A percentile compares a stretch with the other conserved stretches of the same genome.
phyloP scores from a whole-genome alignment of 1,139 yeast genomes.

The Blastobotrys elegans region DNA sequence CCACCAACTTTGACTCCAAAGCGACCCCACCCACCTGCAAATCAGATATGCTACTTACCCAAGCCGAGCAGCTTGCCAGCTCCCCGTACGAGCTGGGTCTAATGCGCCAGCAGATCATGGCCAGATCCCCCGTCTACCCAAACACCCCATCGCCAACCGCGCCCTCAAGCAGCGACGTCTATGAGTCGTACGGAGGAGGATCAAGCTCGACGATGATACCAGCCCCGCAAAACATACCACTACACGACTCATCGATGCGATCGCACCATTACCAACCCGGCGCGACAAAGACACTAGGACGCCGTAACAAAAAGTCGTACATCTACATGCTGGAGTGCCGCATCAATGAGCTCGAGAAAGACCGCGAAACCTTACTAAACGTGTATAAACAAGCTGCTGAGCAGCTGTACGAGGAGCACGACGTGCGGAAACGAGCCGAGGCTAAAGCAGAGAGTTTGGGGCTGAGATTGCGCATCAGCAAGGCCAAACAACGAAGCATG shows the following conservation, averaged over 20 bases:
- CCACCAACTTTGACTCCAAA: slow-evolving; percentile 5
- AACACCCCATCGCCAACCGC: neutral
- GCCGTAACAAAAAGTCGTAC: neutral
- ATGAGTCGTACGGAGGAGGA: no score
- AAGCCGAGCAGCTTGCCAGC: slow-evolving; percentile 1
- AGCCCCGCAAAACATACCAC: no score
- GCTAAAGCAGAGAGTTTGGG: slow-evolving; percentile 15
- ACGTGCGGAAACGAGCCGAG: slow-evolving; percentile 11
- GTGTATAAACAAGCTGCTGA: slow-evolving; percentile 7
- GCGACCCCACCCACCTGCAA: slow-evolving; percentile 1
- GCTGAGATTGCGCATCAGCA: slow-evolving; percentile 12
- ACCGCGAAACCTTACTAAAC: neutral
- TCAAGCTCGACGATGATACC: no score
- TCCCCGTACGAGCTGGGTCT: neutral
- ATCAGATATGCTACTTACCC: slow-evolving; percentile 1
- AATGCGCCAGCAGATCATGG: slow-evolving; percentile 4
- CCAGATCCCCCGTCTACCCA: slow-evolving; percentile 8
- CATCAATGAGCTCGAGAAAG: slow-evolving; percentile 8
- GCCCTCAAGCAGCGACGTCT: slow-evolving; percentile 14
- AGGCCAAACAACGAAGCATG: slow-evolving; percentile 12
- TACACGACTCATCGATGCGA: no score
- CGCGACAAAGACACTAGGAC: neutral
- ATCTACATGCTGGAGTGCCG: slow-evolving; percentile 8
- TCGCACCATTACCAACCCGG: neutral
- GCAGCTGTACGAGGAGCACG: slow-evolving; percentile 9